A percentile compares a stretch with the other conserved stretches of the same genome.
Conservation (phyloP, 768 basidiomycete species). For the Mycena sanguinolenta region DNA sequence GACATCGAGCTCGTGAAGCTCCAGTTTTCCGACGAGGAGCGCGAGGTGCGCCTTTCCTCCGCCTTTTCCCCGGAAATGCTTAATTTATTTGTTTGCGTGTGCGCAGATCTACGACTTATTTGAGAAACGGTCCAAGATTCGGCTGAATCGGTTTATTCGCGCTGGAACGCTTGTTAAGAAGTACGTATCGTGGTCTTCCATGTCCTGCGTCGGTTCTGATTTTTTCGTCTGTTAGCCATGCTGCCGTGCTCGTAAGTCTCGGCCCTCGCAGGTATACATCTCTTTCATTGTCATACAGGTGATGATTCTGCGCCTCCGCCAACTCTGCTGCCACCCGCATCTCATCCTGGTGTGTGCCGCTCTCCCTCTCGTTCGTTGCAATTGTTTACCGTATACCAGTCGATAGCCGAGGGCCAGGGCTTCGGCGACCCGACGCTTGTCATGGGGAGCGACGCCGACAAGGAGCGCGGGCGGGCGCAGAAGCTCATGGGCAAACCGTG, state of each 20-base stretch:
- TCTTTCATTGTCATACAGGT: conserved; percentile 53
- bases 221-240: conserved; percentile 52
- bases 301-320: conserved; percentile 81
- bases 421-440: conserved; percentile 66
- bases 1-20: conserved; percentile 70
- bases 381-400: conserved; percentile 46
- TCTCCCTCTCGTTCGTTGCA: neutral
- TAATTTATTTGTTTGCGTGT: too few species aligned
- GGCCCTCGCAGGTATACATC: neutral
- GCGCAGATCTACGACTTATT: conserved; percentile 69
- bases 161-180: conserved; percentile 80
- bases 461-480: conserved; percentile 69
- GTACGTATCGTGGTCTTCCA: conserved; percentile 53
- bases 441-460: conserved; percentile 62
- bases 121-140: conserved; percentile 66
- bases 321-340: conserved; percentile 80
- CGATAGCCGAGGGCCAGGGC: conserved; percentile 50
- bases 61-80: too few species aligned
- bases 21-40: conserved; percentile 81
- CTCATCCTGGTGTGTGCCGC: conserved; percentile 73
- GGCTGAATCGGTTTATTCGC: conserved; percentile 71
- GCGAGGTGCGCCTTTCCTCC: conserved; percentile 74
- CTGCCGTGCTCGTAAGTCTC: conserved; percentile 57
- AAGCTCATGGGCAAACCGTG: conserved; percentile 60
- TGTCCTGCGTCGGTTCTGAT: conserved; percentile 7